Evolutionary conservation across 2,329 filamentous ascomycete species (phyloP).

Genomic region (Sporothrix protearum): DNA sequence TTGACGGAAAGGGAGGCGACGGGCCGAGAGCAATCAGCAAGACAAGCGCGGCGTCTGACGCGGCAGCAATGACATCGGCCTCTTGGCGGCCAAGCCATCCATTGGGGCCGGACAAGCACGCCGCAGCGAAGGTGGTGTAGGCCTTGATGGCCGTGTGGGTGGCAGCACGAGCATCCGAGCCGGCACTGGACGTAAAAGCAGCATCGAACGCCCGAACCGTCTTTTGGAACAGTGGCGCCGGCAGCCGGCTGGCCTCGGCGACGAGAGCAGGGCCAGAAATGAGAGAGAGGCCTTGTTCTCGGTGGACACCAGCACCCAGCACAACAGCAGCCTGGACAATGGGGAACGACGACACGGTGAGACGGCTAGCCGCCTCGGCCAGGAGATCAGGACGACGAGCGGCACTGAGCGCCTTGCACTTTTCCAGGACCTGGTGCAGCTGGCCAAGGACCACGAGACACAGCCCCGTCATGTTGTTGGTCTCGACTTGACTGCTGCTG

Average conservation of each 20-base stretch:
- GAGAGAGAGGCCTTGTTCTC: conserved; percentile 26
- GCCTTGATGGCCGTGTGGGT: background rate
- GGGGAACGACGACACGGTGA: conserved; percentile 54
- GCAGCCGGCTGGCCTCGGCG: background rate
- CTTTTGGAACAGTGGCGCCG: conserved; percentile 12
- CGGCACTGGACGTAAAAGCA: conserved; percentile 29
- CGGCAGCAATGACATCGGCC: conserved; percentile 46
- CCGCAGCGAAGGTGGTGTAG: conserved; percentile 8
- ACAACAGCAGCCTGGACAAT: conserved; percentile 42
- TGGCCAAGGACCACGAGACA: background rate
- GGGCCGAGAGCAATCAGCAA: conserved; percentile 39
- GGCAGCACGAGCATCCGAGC: background rate
- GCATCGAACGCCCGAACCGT: background rate
- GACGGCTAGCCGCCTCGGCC: conserved; percentile 57
- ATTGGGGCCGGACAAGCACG: conserved; percentile 12
- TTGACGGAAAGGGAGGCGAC: conserved; percentile 38
- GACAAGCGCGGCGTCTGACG: conserved; percentile 50
- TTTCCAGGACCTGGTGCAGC: conserved; percentile 40
- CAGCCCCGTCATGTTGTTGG: background rate
- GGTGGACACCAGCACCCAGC: background rate
- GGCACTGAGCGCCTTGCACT: conserved; percentile 39
- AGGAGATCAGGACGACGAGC: conserved; percentile 62
- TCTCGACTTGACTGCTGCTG: background rate
- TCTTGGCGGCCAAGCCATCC: conserved; percentile 51
- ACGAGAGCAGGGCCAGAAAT: conserved; percentile 32